Evolutionary conservation across 495 filamentous ascomycete genomes (phyloP).

Genomic region (Mycothermus thermophilus): DNA sequence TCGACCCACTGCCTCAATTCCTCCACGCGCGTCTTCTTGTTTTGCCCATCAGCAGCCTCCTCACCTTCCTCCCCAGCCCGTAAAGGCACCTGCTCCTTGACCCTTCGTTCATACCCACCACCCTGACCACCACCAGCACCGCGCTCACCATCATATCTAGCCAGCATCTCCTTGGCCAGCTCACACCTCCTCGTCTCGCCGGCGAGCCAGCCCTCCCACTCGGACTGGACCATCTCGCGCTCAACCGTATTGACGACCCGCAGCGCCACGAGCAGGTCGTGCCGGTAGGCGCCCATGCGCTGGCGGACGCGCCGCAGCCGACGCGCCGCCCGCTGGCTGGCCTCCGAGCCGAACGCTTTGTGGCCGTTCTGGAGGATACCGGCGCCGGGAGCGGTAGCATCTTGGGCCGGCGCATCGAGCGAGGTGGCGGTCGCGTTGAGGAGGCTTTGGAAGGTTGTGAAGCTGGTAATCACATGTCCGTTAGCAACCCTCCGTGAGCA

Average conservation of each 20-base stretch:
- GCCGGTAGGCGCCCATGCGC: constrained; percentile 69
- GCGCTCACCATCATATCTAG: constrained; percentile 9
- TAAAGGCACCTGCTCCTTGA: constrained; percentile 2
- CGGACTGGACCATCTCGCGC: constrained; percentile 62
- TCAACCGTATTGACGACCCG: constrained; percentile 83
- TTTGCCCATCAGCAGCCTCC: constrained; percentile 1
- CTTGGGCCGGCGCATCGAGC: constrained; percentile 39
- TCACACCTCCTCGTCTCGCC: constrained; percentile 58
- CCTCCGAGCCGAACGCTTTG: constrained; percentile 27
- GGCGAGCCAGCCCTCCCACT: constrained; percentile 83
- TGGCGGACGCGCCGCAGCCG: constrained; percentile 66
- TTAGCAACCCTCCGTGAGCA: not conserved
- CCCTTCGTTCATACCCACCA: constrained; percentile 7
- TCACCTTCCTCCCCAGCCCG: constrained; percentile 4
- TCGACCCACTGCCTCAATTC: constrained; percentile 50
- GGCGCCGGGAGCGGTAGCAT: too few relatives aligned
- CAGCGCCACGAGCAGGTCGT: constrained; percentile 83
- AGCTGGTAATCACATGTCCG: constrained; percentile 22
- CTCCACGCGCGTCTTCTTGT: constrained; percentile 24
- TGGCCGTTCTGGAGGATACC: too few relatives aligned
- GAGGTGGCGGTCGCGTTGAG: constrained; percentile 36
- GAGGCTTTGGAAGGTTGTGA: constrained; percentile 42
- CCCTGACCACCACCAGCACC: constrained; percentile 8
- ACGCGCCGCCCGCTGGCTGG: constrained; percentile 45
- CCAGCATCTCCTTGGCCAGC: constrained; percentile 41